Evolutionary conservation across 2,329 filamentous ascomycete genomes (phyloP).

Genomic region (Xylaria sp.): DNA sequence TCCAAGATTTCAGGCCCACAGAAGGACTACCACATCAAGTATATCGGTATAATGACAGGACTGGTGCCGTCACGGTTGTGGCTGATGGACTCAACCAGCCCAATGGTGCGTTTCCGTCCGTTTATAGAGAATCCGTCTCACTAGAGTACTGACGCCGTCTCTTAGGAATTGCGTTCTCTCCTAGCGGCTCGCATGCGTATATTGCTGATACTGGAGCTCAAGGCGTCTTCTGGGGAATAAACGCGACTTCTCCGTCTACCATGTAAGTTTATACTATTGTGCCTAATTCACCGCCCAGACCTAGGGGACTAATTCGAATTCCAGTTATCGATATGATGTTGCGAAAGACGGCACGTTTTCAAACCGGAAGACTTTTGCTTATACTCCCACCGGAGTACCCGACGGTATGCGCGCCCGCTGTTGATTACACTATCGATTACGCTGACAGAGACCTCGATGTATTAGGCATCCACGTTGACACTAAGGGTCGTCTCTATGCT

Average conservation of each 20-base stretch:
- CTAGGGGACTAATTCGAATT: slow-evolving; percentile 11
- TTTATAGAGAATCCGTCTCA: neutral
- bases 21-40: slow-evolving; percentile 68
- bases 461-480: slow-evolving; percentile 66
- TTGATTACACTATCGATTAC: slow-evolving; percentile 16
- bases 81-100: slow-evolving; percentile 67
- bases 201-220: slow-evolving; percentile 67
- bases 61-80: slow-evolving; percentile 63
- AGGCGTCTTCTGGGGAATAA: slow-evolving; percentile 56
- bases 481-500: slow-evolving; percentile 65
- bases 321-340: slow-evolving; percentile 60
- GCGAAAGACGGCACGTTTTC: slow-evolving; percentile 58
- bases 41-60: slow-evolving; percentile 64
- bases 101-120: slow-evolving; percentile 56
- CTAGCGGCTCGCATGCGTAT: slow-evolving; percentile 63
- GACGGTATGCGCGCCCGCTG: slow-evolving; percentile 59
- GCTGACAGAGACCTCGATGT: slow-evolving; percentile 49
- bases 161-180: slow-evolving; percentile 65
- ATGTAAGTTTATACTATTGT: slow-evolving; percentile 55
- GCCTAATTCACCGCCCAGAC: neutral
- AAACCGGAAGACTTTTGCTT: slow-evolving; percentile 67
- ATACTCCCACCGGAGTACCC: slow-evolving; percentile 62
- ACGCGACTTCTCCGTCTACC: slow-evolving; percentile 56
- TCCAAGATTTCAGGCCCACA: slow-evolving; percentile 66
- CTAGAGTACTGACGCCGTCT: neutral